These are phyloP conservation scores for Talaromyces albobiverticillius DNA, from an alignment of 2,329 filamentous ascomycete genomes.

Conservation along the genomic window DNA sequence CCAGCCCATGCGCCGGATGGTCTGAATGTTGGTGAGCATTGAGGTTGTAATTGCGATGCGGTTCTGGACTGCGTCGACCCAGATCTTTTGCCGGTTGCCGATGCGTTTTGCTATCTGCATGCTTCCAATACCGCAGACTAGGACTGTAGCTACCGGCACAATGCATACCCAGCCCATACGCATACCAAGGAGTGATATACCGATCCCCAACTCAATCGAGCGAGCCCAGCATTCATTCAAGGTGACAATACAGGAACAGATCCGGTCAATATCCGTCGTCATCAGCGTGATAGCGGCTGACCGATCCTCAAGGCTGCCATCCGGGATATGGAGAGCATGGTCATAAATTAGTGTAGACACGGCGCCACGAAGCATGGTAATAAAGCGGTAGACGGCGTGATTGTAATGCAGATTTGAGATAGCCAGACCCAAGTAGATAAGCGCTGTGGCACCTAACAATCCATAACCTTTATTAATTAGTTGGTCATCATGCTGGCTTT, in stretches of 20 bases:
- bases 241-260: constrained; percentile 3
- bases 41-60: constrained; percentile 39
- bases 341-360: constrained; percentile 5
- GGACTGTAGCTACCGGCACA: not conserved
- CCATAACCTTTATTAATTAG: constrained; percentile 13
- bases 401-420: constrained; percentile 9
- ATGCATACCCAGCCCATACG: constrained; percentile 11
- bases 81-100: constrained; percentile 27
- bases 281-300: constrained; percentile 12
- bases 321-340: not conserved
- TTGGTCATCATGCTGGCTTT: too few relatives aligned
- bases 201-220: constrained; percentile 8
- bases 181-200: not conserved
- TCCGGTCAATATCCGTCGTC: constrained; percentile 11
- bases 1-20: constrained; percentile 39
- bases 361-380: constrained; percentile 13
- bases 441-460: constrained; percentile 5
- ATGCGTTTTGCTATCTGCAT: constrained; percentile 14
- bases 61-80: constrained; percentile 41
- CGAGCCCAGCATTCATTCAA: constrained; percentile 14
- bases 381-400: constrained; percentile 10
- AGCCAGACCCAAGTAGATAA: constrained; percentile 10
- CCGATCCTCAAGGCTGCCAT: constrained; percentile 4
- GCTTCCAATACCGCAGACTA: constrained; percentile 8
- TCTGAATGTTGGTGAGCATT: constrained; percentile 40